A percentile compares a stretch with the other conserved stretches of the same genome.
Conservation (phyloP, 768 basidiomycete genomes). For the Suillus cothurnatus region DNA sequence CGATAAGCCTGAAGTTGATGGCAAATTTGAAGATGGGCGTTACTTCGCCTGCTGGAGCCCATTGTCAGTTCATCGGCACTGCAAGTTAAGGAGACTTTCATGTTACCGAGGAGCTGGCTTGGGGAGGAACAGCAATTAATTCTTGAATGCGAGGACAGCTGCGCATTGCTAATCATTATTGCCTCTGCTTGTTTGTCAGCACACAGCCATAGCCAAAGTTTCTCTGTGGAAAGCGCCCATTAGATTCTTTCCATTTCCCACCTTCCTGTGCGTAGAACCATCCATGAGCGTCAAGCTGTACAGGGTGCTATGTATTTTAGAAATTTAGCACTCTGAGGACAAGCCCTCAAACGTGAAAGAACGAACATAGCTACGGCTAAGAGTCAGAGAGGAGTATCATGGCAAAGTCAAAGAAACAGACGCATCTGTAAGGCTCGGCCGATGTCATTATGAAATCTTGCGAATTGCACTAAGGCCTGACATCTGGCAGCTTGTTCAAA, state of each 20-base stretch:
- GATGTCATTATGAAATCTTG: neutral
- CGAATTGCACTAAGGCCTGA: neutral
- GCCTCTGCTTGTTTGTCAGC: neutral
- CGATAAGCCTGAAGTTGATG: neutral
- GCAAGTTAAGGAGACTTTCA: neutral
- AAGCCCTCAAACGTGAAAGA: neutral
- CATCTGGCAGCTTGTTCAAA: neutral
- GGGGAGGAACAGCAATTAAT: neutral
- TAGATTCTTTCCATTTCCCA: neutral
- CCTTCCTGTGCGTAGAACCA: neutral
- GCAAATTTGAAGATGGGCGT: neutral
- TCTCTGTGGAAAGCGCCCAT: neutral
- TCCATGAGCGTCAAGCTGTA: neutral
- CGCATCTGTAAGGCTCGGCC: neutral
- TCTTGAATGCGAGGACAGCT: neutral
- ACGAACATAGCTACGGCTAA: neutral
- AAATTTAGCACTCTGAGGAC: neutral
- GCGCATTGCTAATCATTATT: neutral
- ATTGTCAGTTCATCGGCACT: neutral
- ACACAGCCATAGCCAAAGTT: slow-evolving; percentile 2
- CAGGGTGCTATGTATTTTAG: neutral
- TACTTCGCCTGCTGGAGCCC: neutral
- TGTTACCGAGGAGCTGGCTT: neutral
- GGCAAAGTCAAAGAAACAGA: neutral
- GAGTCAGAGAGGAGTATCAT: neutral